Evolutionary conservation across 495 filamentous ascomycete species (phyloP).

Genomic region (Penicillium verhagenii): DNA sequence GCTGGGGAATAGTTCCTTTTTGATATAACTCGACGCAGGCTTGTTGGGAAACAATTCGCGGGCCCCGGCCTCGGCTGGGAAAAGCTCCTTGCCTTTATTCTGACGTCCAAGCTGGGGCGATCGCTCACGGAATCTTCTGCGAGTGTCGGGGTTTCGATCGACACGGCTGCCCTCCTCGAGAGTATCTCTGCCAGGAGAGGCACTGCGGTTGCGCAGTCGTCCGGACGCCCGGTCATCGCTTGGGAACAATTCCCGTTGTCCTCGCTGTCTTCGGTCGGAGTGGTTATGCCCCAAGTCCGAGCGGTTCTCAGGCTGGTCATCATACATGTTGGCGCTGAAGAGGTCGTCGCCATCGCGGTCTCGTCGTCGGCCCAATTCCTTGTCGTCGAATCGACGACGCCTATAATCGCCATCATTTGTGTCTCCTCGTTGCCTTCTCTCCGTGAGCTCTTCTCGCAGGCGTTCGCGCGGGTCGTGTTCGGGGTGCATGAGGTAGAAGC

Average conservation of each 20-base stretch:
- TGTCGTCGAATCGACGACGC: slow-evolving; percentile 55
- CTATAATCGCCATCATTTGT: slow-evolving; percentile 60
- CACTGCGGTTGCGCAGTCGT: slow-evolving; percentile 61
- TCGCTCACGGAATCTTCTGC: slow-evolving; percentile 44
- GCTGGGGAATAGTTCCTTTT: slow-evolving; percentile 70
- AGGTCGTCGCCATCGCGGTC: slow-evolving; percentile 51
- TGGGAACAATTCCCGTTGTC: slow-evolving; percentile 54
- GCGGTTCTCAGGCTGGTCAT: slow-evolving; percentile 52
- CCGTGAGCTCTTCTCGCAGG: slow-evolving; percentile 48
- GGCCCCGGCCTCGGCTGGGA: slow-evolving; percentile 31
- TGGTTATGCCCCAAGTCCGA: slow-evolving; percentile 32
- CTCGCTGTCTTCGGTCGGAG: slow-evolving; percentile 25
- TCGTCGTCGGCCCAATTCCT: slow-evolving; percentile 52
- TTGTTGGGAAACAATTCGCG: slow-evolving; percentile 53
- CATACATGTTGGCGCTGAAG: slow-evolving; percentile 77
- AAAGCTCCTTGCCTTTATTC: slow-evolving; percentile 48
- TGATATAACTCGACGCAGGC: slow-evolving; percentile 42
- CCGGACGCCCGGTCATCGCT: slow-evolving; percentile 33
- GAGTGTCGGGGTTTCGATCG: slow-evolving; percentile 33
- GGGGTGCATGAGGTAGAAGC: slow-evolving; percentile 89
- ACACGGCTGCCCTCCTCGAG: slow-evolving; percentile 54
- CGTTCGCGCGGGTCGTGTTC: slow-evolving; percentile 82
- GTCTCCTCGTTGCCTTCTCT: slow-evolving; percentile 52
- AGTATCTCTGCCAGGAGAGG: slow-evolving; percentile 67
- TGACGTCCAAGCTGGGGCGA: slow-evolving; percentile 31